Evolutionary conservation across 2,329 filamentous ascomycete species (phyloP).

Genomic region (Lomentospora prolificans): DNA sequence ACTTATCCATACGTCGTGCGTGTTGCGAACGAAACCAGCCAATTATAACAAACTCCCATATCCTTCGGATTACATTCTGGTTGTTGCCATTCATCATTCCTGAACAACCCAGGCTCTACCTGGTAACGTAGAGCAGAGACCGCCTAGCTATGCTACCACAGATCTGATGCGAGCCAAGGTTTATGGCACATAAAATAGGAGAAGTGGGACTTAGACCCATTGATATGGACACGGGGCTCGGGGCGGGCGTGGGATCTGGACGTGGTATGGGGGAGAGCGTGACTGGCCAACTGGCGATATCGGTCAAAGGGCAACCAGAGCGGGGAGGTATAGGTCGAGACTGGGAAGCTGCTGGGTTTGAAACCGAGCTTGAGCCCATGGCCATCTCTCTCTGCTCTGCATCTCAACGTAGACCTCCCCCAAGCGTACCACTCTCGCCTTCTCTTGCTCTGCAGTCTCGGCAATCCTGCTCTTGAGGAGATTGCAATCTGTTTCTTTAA

Average conservation of each 20-base stretch:
- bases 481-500: constrained; percentile 29
- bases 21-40: not conserved
- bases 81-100: no score
- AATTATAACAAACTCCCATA: not conserved
- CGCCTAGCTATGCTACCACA: no score
- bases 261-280: not conserved
- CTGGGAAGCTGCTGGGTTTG: constrained; percentile 12
- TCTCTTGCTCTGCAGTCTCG: constrained; percentile 37
- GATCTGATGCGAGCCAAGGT: not conserved
- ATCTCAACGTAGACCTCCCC: constrained; percentile 40
- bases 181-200: constrained; percentile 21
- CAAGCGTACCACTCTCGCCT: constrained; percentile 32
- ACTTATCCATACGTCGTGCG: not conserved
- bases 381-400: constrained; percentile 31
- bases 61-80: not conserved
- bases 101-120: no score
- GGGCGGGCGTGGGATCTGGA: not conserved
- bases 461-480: constrained; percentile 31
- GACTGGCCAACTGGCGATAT: no score
- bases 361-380: constrained; percentile 23
- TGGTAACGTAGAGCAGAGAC: no score
- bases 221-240: not conserved
- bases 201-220: constrained; percentile 19
- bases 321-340: constrained; percentile 11
- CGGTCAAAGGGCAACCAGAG: no score